phyloP scores from a whole-genome alignment of 1,284 basidiomycete species.

The Phylloporus sp. region DNA sequence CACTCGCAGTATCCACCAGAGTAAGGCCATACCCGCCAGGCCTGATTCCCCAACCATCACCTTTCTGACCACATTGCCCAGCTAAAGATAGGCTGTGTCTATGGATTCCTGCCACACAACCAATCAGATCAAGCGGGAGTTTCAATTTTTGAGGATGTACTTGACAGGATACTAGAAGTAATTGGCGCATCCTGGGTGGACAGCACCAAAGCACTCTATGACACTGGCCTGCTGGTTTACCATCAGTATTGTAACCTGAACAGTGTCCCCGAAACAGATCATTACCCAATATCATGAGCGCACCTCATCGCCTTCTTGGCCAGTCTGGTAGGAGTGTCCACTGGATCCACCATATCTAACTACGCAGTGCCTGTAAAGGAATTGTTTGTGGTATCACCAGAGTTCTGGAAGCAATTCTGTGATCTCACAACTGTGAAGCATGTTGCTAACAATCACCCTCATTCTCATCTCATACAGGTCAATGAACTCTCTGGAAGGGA shows the following conservation, averaged over 20 bases:
- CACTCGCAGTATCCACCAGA: too few species aligned
- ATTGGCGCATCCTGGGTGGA: slow-evolving; percentile 15
- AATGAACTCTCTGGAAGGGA: too few species aligned
- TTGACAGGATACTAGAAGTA: slow-evolving; percentile 22
- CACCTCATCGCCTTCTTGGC: background rate
- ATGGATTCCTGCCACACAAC: background rate
- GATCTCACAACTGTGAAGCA: too few species aligned
- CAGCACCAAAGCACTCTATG: slow-evolving; percentile 20
- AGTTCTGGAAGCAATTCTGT: too few species aligned
- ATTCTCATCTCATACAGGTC: too few species aligned
- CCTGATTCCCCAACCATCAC: background rate
- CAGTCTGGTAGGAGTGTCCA: background rate
- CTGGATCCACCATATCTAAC: background rate
- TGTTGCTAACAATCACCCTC: too few species aligned
- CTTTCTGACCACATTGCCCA: background rate
- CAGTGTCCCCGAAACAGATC: fast-evolving
- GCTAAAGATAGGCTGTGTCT: background rate
- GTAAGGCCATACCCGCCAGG: background rate
- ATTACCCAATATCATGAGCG: background rate
- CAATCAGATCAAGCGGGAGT: too few species aligned
- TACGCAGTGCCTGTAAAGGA: fast-evolving
- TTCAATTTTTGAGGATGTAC: background rate
- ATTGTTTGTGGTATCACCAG: too few species aligned
- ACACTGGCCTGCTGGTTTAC: slow-evolving; percentile 23
- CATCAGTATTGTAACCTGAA: slow-evolving; percentile 37